A percentile compares a stretch with the other conserved stretches of the same genome.
These are phyloP conservation scores for Albizia julibrissin DNA, from an alignment of 306 rosid species.

Conservation along the genomic window DNA sequence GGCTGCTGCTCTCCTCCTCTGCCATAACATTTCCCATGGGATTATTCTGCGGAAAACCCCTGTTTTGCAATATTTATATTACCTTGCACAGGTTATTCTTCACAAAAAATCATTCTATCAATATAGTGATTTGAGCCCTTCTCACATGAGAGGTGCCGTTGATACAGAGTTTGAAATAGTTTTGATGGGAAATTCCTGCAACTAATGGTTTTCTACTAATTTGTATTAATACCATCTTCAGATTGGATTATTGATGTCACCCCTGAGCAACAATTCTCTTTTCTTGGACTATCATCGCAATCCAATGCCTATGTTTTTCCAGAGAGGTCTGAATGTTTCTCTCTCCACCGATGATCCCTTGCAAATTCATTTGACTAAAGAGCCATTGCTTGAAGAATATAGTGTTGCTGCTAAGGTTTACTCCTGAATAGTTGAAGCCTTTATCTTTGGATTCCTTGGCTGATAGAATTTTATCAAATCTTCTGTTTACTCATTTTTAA, in stretches of 20 bases:
- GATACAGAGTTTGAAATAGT: constrained; percentile 15
- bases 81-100: constrained; percentile 78
- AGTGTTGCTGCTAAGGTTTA: constrained; percentile 55
- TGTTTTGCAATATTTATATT: constrained; percentile 79
- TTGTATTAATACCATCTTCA: constrained; percentile 34
- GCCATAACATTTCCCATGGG: constrained; percentile 89
- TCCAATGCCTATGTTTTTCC: constrained; percentile 83
- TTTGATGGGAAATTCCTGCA: constrained; percentile 12
- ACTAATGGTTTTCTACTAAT: constrained; percentile 12
- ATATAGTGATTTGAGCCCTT: constrained; percentile 2
- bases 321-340: constrained; percentile 80
- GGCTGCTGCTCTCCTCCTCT: constrained; percentile 77
- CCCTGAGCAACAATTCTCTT: constrained; percentile 85
- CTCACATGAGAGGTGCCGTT: constrained; percentile 6
- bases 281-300: constrained; percentile 84
- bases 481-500: constrained; percentile 23
- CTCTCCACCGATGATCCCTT: constrained; percentile 71
- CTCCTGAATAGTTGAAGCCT: constrained; percentile 1
- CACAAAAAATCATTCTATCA: constrained; percentile 8
- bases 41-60: constrained; percentile 81
- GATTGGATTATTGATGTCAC: constrained; percentile 83
- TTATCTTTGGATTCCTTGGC: background rate
- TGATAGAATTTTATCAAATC: constrained; percentile 9
- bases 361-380: constrained; percentile 58
- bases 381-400: constrained; percentile 54